Evolutionary conservation across 2,329 filamentous ascomycete genomes (phyloP).

Genomic region (Colletotrichum eremochloae): DNA sequence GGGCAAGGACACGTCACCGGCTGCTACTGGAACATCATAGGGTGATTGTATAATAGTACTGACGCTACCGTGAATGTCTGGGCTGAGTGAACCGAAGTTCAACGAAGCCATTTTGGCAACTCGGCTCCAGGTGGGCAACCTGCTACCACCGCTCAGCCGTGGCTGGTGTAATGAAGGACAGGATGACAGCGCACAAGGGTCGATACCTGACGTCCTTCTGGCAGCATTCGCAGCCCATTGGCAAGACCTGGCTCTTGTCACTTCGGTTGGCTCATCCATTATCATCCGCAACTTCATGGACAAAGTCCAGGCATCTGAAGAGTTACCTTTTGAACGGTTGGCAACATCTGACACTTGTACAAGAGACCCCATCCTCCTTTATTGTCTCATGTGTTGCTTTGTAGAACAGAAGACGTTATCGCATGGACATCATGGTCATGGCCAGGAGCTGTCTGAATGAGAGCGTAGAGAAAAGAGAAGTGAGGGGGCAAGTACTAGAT

Average conservation of each 20-base stretch:
- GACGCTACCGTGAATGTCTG: neutral
- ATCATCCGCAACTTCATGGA: neutral
- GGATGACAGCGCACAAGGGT: neutral
- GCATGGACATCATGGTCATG: neutral
- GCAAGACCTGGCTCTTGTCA: neutral
- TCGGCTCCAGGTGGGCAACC: neutral
- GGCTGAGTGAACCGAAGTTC: neutral
- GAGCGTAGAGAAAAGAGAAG: neutral
- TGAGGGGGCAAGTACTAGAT: constrained; percentile 15
- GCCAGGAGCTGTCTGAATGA: neutral
- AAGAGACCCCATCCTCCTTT: constrained; percentile 3
- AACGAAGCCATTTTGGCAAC: constrained; percentile 11
- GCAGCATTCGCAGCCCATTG: neutral
- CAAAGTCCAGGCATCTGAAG: neutral
- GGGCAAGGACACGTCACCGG: constrained; percentile 44
- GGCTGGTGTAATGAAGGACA: neutral
- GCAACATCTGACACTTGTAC: neutral
- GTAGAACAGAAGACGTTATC: constrained; percentile 2
- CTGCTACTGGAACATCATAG: constrained; percentile 18
- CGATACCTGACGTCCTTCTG: neutral
- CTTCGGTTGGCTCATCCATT: neutral
- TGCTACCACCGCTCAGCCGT: neutral
- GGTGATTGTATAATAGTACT: neutral
- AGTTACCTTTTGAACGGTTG: neutral
- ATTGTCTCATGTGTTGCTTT: neutral